Percentiles rank a stretch among this genome's conserved stretches.
Conservation (phyloP, 78 protist genomes). For the Polysphondylium violaceum region DNA sequence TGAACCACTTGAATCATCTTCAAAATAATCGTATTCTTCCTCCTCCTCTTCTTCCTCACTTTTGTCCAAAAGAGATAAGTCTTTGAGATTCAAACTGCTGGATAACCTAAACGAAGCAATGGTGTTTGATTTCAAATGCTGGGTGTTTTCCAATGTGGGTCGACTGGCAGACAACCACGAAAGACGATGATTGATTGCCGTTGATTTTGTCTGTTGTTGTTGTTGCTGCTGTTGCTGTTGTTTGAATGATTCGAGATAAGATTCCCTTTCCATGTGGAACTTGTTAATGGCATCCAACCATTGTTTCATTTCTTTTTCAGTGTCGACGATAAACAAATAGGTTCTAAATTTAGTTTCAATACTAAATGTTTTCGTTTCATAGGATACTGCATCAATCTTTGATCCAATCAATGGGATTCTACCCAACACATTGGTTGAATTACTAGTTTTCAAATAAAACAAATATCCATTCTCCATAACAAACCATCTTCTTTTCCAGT, state of each 20-base stretch:
- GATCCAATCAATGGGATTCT: constrained; percentile 54
- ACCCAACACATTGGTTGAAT: constrained; percentile 6
- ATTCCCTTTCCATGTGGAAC: constrained; percentile 6
- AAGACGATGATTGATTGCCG: neutral
- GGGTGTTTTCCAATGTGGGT: neutral
- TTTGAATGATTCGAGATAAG: neutral
- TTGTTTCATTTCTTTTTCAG: constrained; percentile 11
- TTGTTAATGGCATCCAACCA: constrained; percentile 28
- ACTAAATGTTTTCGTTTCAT: constrained; percentile 18
- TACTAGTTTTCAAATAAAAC: constrained; percentile 26
- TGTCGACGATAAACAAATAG: constrained; percentile 40
- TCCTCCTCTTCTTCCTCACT: neutral
- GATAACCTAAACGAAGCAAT: constrained; percentile 23
- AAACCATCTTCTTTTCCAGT: constrained; percentile 76
- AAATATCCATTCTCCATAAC: constrained; percentile 60
- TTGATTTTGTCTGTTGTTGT: neutral
- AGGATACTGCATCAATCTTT: constrained; percentile 11
- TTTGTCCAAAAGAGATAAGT: neutral
- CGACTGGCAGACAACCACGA: constrained; percentile 6
- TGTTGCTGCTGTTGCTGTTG: constrained; percentile 8
- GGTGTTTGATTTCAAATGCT: constrained; percentile 15
- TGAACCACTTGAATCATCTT: constrained; percentile 8
- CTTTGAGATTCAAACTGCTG: neutral
- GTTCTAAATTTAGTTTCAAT: constrained; percentile 37
- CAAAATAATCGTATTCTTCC: neutral